These are phyloP conservation scores for Trichoderma afroharzianum DNA, from an alignment of 2,329 filamentous ascomycete species.

Conservation along the genomic window DNA sequence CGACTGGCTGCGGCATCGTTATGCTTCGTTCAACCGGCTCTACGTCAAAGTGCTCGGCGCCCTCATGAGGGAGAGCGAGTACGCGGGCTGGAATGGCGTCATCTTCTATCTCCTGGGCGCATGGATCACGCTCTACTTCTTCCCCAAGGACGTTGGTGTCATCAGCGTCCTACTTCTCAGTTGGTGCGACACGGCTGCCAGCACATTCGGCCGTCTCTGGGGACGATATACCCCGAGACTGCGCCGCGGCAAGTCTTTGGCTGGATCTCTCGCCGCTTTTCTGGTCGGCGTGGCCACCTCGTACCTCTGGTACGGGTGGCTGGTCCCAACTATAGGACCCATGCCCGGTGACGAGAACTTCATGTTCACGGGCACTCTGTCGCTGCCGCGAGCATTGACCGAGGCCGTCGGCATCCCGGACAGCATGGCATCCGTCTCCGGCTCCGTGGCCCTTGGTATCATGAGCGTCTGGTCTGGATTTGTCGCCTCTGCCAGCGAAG, in stretches of 20 bases:
- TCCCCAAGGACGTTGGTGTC: conserved; percentile 89
- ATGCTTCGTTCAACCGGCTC: conserved; percentile 74
- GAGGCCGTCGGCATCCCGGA: conserved; percentile 59
- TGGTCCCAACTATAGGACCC: conserved; percentile 66
- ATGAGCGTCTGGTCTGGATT: conserved; percentile 88
- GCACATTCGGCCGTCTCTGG: conserved; percentile 86
- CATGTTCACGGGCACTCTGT: conserved; percentile 75
- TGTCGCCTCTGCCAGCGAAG: conserved; percentile 82
- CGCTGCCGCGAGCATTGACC: conserved; percentile 60
- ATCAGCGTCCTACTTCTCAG: conserved; percentile 86
- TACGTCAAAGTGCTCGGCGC: conserved; percentile 84
- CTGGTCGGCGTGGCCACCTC: conserved; percentile 79
- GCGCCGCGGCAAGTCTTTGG: conserved; percentile 83
- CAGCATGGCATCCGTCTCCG: conserved; percentile 60
- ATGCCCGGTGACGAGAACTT: conserved; percentile 66
- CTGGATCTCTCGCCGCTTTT: conserved; percentile 82
- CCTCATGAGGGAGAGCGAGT: conserved; percentile 96
- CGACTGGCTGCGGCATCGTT: conserved; percentile 81
- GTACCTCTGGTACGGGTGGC: conserved; percentile 80
- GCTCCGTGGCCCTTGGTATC: conserved; percentile 68
- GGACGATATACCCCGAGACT: conserved; percentile 85
- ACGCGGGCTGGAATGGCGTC: conserved; percentile 90
- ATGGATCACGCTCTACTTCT: conserved; percentile 79
- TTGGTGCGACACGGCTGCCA: conserved; percentile 97
- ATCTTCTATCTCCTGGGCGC: conserved; percentile 94